phyloP scores from a whole-genome alignment of 2,329 filamentous ascomycete species.

The Aureobasidium lini region DNA sequence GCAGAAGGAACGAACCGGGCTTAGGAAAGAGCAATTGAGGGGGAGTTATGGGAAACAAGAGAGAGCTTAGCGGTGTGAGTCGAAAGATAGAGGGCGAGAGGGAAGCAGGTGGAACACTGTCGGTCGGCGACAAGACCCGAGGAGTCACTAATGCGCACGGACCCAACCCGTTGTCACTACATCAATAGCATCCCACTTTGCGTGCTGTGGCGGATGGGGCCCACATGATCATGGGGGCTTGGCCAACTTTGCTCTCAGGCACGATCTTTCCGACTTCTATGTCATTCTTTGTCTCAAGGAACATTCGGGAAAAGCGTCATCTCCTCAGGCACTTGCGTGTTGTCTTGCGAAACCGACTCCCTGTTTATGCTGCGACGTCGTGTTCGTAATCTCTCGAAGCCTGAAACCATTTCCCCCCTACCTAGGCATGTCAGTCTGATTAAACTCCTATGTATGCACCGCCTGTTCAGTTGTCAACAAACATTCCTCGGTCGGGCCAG shows the following conservation, averaged over 20 bases:
- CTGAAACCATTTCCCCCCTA: slow-evolving; percentile 4
- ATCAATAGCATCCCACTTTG: slow-evolving; percentile 5
- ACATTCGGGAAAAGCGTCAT: slow-evolving; percentile 11
- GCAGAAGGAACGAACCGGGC: not conserved
- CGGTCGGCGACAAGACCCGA: slow-evolving; percentile 10
- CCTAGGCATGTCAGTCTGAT: not conserved
- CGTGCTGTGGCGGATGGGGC: not conserved
- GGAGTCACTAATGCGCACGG: slow-evolving; percentile 3
- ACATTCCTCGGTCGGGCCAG: slow-evolving; percentile 3
- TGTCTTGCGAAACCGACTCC: not conserved
- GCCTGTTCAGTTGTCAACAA: slow-evolving; percentile 6
- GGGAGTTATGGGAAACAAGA: slow-evolving; percentile 5
- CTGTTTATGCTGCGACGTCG: not conserved
- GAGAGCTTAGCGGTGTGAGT: slow-evolving; percentile 12
- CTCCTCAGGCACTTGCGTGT: not conserved
- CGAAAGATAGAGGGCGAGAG: slow-evolving; percentile 9
- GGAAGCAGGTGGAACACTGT: slow-evolving; percentile 8
- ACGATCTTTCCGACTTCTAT: not conserved
- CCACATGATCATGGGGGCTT: slow-evolving; percentile 3
- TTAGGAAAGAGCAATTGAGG: slow-evolving; percentile 5
- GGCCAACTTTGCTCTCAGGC: slow-evolving; percentile 2
- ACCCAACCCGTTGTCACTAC: not conserved
- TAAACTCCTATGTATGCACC: not conserved
- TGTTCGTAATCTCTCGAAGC: slow-evolving; percentile 8
- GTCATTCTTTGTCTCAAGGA: slow-evolving; percentile 12